phyloP scores from a whole-genome alignment of 2,329 filamentous ascomycete species.

The Plenodomus biglobosus region DNA sequence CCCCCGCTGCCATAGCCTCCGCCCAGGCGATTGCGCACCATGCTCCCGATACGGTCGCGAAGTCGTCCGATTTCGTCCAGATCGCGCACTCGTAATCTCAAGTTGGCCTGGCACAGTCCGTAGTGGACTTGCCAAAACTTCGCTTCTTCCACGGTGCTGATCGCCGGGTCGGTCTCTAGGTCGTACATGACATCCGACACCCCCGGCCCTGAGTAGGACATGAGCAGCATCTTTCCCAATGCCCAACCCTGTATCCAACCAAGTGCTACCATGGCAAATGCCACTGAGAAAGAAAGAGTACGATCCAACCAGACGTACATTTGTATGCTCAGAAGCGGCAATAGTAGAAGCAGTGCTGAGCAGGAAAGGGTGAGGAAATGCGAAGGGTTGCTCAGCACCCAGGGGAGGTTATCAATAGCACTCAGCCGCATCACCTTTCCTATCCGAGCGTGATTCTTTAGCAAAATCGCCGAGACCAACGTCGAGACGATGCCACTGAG shows the following conservation, averaged over 20 bases:
- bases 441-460: conserved; percentile 90
- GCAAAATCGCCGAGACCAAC: conserved; percentile 78
- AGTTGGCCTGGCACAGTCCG: conserved; percentile 90
- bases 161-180: conserved; percentile 76
- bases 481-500: conserved; percentile 81
- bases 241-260: conserved; percentile 81
- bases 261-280: conserved; percentile 83
- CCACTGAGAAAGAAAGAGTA: conserved; percentile 76
- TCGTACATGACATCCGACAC: conserved; percentile 78
- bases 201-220: conserved; percentile 71
- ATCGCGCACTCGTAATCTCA: conserved; percentile 74
- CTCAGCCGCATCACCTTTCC: conserved; percentile 87
- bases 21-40: conserved; percentile 83
- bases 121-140: conserved; percentile 99
- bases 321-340: conserved; percentile 79
- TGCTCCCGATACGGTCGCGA: conserved; percentile 71
- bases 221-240: conserved; percentile 90
- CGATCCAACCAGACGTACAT: conserved; percentile 83
- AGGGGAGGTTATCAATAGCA: conserved; percentile 78
- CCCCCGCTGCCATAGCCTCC: conserved; percentile 82
- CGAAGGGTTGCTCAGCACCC: conserved; percentile 88
- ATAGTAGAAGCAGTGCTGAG: conserved; percentile 74
- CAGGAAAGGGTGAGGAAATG: conserved; percentile 93
- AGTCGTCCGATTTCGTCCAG: conserved; percentile 68
- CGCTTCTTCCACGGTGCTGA: conserved; percentile 81